Base-by-base conservation (phyloP, 805 yeast genomes). In the Metschnikowia orientalis region DNA sequence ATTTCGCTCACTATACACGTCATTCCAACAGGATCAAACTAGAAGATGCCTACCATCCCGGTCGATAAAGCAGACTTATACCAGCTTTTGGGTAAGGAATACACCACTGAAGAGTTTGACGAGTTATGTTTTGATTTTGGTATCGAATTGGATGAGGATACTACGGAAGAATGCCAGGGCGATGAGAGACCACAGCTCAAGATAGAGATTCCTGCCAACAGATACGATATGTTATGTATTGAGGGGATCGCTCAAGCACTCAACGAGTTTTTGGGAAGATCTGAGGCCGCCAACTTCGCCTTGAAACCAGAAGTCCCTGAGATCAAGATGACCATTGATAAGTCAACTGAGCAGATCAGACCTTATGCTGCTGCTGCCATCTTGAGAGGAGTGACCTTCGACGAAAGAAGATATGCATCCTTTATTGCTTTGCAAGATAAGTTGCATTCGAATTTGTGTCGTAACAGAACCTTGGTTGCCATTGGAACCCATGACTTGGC, bases 91-190 rank as follows among this genome's bases (percentile, higher is more conserved):
- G 97, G 67, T 36, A 57, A 48, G 47, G 50, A 48, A 26, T 64
- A 63, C 44, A 75, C 95, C 51, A 83, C 92, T 47, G 77, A 87
- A 50, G 98, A 90, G 56, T 89, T 92, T 51, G 99, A 92, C 57
- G 97, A 89, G 63, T 76, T 92, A 48, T 92, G 97, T 68, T 92
- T 92, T 69, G 94, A 90, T 55, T 92, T 89, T 50, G 99, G 99
- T 51, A 79, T 92, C 48, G 99, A 92, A 68, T 75, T 92, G 42
- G 99, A 92, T 59, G 99, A 94, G 66, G 97, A 94, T 60, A 87
- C 95, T 56, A 84, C 95, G 26, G 86, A 82, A 22, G 79, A 75
- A 29, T 80, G 82, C 45, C 62, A 57, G 40, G 57, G 68, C n/a
- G 84, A 77, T 44, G 95, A 86, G 62, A 81, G 95, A 60, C 97